A percentile compares a stretch with the other conserved stretches of the same genome.
phyloP scores from a whole-genome alignment of 345 rosid species.

The Linum usitatissimum region DNA sequence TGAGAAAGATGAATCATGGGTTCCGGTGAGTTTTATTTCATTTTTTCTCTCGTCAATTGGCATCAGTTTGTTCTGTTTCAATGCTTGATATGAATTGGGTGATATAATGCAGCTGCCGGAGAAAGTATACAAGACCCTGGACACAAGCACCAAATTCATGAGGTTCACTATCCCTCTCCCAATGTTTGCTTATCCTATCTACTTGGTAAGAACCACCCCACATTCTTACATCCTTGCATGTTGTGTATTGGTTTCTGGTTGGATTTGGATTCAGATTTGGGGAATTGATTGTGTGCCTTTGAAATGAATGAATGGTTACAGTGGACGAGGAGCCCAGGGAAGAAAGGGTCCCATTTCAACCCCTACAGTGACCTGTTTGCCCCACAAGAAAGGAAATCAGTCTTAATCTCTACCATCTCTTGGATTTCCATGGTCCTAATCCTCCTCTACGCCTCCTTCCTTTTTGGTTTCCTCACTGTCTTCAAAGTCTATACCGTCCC shows the following conservation, averaged over 20 bases:
- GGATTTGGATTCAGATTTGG: background rate
- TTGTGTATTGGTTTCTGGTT: background rate
- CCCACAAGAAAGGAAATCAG: conserved; percentile 15
- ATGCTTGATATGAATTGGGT: background rate
- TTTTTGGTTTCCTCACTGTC: conserved; percentile 34
- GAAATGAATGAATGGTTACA: background rate
- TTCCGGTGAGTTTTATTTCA: conserved; percentile 9
- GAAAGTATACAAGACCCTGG: conserved; percentile 35
- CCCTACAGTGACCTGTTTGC: conserved; percentile 23
- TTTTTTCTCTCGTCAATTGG: background rate
- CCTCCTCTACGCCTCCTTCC: conserved; percentile 29
- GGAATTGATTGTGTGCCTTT: background rate
- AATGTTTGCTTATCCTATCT: conserved; percentile 54
- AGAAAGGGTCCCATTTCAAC: conserved; percentile 23
- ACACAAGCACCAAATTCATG: conserved; percentile 26
- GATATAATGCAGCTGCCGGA: conserved; percentile 38
- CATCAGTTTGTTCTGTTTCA: background rate
- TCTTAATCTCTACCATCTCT: conserved; percentile 34
- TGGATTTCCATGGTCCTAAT: conserved; percentile 63
- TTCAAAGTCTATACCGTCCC: conserved; percentile 69
- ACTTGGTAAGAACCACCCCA: conserved; percentile 35
- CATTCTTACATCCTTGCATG: background rate
- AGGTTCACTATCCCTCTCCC: conserved; percentile 60
- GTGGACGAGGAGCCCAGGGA: conserved; percentile 27
- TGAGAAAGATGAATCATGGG: conserved; percentile 26